Percentiles rank a stretch among this genome's conserved stretches.
Evolutionary conservation across 805 yeast genomes (phyloP).

Genomic region (Wickerhamomyces hampshirensis): DNA sequence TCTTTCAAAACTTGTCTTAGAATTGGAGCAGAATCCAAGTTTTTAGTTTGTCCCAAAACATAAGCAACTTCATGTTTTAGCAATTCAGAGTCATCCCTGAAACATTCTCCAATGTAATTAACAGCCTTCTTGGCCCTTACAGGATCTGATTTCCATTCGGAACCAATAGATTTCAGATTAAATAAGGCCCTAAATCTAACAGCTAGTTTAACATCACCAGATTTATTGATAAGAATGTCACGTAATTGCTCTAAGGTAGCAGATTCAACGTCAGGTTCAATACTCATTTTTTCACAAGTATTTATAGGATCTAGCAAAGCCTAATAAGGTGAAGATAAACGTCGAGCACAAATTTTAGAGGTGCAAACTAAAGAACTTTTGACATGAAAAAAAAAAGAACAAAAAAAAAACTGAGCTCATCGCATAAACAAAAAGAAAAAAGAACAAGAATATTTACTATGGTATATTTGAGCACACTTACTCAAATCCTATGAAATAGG

Average conservation of each 20-base stretch:
- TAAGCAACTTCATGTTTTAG: constrained; percentile 97
- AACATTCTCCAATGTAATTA: constrained; percentile 80
- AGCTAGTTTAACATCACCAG: constrained; percentile 72
- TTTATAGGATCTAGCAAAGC: no score
- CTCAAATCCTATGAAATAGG: neutral
- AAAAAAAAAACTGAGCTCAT: constrained; percentile 7
- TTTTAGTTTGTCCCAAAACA: constrained; percentile 92
- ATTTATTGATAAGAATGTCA: constrained; percentile 60
- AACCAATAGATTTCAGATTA: constrained; percentile 82
- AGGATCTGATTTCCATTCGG: constrained; percentile 52
- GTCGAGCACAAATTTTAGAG: no score
- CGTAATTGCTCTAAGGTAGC: constrained; percentile 59
- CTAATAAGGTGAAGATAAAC: no score
- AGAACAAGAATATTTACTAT: neutral
- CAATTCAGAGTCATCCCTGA: constrained; percentile 75
- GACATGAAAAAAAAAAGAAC: constrained; percentile 1
- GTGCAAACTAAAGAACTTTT: neutral
- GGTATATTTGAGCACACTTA: no score
- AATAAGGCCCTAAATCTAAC: constrained; percentile 91
- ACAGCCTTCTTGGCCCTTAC: constrained; percentile 62
- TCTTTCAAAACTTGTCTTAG: constrained; percentile 68
- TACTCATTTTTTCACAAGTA: constrained; percentile 6
- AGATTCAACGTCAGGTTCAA: constrained; percentile 17
- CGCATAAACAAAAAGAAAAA: constrained; percentile 1
- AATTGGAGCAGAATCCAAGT: constrained; percentile 69